These are phyloP conservation scores for Chloranthus sessilifolius DNA, from an alignment of 164 flowering plant genomes.

Conservation along the genomic window DNA sequence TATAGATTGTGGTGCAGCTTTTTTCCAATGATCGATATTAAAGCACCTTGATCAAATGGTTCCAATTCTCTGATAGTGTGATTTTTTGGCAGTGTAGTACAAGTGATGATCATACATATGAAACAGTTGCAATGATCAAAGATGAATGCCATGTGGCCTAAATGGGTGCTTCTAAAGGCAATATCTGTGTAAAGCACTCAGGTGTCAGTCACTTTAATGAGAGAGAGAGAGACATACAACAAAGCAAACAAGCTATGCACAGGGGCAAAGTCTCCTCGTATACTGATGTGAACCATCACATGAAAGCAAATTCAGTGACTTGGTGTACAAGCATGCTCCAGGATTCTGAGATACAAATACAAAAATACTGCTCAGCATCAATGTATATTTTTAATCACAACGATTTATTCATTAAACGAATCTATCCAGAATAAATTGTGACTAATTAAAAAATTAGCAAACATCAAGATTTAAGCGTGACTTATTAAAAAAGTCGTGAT, in stretches of 20 bases:
- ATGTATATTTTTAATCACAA: not conserved
- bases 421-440: not conserved
- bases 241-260: slow-evolving; percentile 47
- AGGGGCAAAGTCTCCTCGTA: slow-evolving; percentile 91
- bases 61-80: no score
- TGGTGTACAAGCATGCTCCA: slow-evolving; percentile 81
- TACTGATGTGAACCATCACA: slow-evolving; percentile 86
- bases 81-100: no score
- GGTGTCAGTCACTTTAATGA: no score
- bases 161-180: no score
- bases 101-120: no score
- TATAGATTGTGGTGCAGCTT: no score
- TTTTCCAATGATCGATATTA: no score
- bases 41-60: no score
- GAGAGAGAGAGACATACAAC: slow-evolving; percentile 18
- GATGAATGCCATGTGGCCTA: no score
- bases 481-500: not conserved
- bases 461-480: not conserved
- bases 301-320: slow-evolving; percentile 50
- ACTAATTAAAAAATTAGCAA: not conserved
- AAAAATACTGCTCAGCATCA: not conserved
- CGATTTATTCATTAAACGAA: not conserved
- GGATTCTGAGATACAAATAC: slow-evolving; percentile 59
- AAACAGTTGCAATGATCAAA: no score
- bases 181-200: no score